A percentile compares a stretch with the other conserved stretches of the same genome.
Conservation (phyloP, 208 protist species). For the Crithidia fasciculata region DNA sequence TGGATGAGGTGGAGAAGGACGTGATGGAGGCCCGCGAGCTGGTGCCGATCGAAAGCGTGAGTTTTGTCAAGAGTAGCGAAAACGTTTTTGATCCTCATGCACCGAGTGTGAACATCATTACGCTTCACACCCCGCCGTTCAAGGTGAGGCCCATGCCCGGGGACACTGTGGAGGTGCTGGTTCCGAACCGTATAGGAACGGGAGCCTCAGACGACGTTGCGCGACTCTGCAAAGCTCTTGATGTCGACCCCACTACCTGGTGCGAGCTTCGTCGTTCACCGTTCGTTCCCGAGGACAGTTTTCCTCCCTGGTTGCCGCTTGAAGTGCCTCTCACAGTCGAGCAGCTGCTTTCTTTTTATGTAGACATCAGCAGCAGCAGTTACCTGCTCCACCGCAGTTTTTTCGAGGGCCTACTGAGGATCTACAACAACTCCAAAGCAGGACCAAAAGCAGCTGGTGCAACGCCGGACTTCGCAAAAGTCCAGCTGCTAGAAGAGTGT, state of each 20-base stretch:
- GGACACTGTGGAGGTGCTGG: conserved; percentile 80
- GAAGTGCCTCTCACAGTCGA: conserved; percentile 63
- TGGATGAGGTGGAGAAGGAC: conserved; percentile 12
- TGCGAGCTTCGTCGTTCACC: conserved; percentile 80
- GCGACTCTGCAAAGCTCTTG: conserved; percentile 61
- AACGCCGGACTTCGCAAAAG: conserved; percentile 24
- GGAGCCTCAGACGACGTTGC: conserved; percentile 47
- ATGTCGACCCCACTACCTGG: conserved; percentile 48
- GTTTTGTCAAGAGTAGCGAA: conserved; percentile 21
- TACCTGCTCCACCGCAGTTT: conserved; percentile 81
- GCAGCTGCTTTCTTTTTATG: conserved; percentile 74
- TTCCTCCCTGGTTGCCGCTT: conserved; percentile 84
- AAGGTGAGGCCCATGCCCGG: conserved; percentile 41
- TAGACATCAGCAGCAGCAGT: conserved; percentile 83
- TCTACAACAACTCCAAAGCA: conserved; percentile 46
- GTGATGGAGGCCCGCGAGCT: conserved; percentile 21
- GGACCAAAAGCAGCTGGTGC: neutral
- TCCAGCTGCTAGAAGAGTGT: conserved; percentile 55
- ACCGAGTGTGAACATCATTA: neutral
- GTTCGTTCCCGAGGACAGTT: conserved; percentile 78
- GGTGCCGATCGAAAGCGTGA: conserved; percentile 24
- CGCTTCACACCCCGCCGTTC: neutral
- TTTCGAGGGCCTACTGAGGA: conserved; percentile 69
- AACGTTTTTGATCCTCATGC: conserved; percentile 6
- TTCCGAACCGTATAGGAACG: conserved; percentile 51